Base-by-base conservation (phyloP, 2,329 filamentous ascomycete species). In the Exophiala oligosperma region DNA sequence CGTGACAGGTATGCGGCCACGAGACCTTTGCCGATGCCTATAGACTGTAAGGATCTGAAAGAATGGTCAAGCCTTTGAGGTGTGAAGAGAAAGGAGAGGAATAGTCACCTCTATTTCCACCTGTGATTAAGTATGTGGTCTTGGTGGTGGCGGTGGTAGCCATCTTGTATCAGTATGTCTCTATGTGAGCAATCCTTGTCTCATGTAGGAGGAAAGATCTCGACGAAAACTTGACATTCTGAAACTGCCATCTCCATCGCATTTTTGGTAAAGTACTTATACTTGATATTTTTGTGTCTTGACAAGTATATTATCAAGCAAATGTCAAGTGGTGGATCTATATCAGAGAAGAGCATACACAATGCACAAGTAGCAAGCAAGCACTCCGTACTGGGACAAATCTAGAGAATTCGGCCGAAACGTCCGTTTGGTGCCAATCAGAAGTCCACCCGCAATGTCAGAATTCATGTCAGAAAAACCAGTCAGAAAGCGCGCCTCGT, bases 81-180 rank as follows among this genome's bases (percentile, higher is more conserved):
- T 17, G 44, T 28, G n/a, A 29, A 2, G 14, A 28, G 8, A 9
- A 54, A 43, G 12, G 17, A 54, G 21, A 28, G 7, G 11, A 17
- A 21, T 32, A 17, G 4, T 43, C 40, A 57, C 55, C 50, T 57
- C 40, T 9, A 38, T 47, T 52, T 21, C 38, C 54, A 38, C 54
- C 54, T 11, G 54, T 57, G 14, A 57, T 52, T 38, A 57, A 32
- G 44, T 57, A 57, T 46, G 54, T 57, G 12, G 48, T 57, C 23
- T 17, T 23, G 21, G 14, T 43, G 14, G 40, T 23, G 21, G 14
- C 21, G 14, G 40, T 5, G 14, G 40, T 23, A 23, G 40, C 21
- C 40, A 43, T 43, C 21, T 23, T 43, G 40, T 7, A 5, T 21
- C 32, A 9, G 32, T 6, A 9, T 9, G 32, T 35, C 8, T 8